Evolutionary conservation across 129 eudicot genomes (phyloP).

Genomic region (Arctium lappa): DNA sequence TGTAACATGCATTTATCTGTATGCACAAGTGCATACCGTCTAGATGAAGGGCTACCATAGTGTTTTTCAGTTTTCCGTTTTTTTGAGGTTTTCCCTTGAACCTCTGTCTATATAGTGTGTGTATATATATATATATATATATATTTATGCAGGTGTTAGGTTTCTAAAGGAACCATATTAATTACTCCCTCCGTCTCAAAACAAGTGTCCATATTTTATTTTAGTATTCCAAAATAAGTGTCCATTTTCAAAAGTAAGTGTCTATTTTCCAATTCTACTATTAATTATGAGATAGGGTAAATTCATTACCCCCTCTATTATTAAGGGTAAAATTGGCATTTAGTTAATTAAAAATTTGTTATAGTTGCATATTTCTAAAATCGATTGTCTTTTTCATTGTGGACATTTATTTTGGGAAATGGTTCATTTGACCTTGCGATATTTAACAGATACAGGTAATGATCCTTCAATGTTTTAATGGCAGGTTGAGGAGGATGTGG

Average conservation of each 20-base stretch:
- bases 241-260: not conserved
- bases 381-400: not conserved
- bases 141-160: not conserved
- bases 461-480: not conserved
- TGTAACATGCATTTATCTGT: no score
- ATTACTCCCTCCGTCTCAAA: not conserved
- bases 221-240: not conserved
- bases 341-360: not conserved
- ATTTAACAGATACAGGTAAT: not conserved
- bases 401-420: not conserved
- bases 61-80: no score
- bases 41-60: no score
- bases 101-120: no score
- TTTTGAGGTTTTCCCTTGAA: no score
- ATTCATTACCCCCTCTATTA: no score
- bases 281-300: no score
- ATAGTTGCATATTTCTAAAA: not conserved
- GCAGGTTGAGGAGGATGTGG: constrained; percentile 94
- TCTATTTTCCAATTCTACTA: not conserved
- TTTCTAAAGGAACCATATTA: no score
- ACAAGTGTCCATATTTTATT: not conserved
- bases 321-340: not conserved
- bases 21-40: no score
- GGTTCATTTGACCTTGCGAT: not conserved
- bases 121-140: no score